Percentiles rank a stretch among this genome's conserved stretches.
These are phyloP conservation scores for Rhizopogon sp. DNA, from an alignment of 768 basidiomycete genomes.

Conservation along the genomic window DNA sequence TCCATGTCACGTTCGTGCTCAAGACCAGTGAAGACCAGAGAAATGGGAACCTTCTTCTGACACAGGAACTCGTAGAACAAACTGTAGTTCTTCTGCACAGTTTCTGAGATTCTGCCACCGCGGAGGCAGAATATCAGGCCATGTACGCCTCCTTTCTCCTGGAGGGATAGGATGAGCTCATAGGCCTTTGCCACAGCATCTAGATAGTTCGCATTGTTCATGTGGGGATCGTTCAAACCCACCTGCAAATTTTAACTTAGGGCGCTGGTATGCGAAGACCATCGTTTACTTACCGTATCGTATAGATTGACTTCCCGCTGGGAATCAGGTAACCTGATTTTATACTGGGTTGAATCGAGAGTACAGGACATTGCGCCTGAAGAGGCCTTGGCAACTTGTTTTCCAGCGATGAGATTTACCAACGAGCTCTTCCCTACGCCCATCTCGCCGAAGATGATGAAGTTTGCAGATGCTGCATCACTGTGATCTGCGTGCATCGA, in stretches of 20 bases:
- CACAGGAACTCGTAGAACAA: conserved; percentile 30
- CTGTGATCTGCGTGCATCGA: too few species aligned
- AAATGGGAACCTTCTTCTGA: conserved; percentile 25
- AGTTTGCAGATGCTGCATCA: neutral
- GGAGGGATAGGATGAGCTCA: conserved; percentile 27
- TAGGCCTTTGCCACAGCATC: conserved; percentile 25
- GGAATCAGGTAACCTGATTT: neutral
- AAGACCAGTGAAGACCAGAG: conserved; percentile 29
- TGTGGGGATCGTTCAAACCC: conserved; percentile 25
- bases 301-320: neutral
- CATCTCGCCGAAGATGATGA: conserved; percentile 8
- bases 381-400: neutral
- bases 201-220: conserved; percentile 18
- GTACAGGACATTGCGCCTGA: conserved; percentile 1
- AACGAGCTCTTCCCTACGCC: conserved; percentile 7
- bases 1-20: conserved; percentile 29
- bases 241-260: neutral
- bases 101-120: conserved; percentile 22
- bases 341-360: neutral
- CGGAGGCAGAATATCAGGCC: conserved; percentile 33
- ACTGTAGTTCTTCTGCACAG: conserved; percentile 23
- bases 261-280: neutral
- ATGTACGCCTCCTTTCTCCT: conserved; percentile 29
- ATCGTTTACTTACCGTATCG: neutral
- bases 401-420: conserved; percentile 6